Evolutionary conservation across 345 rosid genomes (phyloP), one percentile per base, ranked within the genome.

Genomic region (Raphanus raphanistrum): DNA sequence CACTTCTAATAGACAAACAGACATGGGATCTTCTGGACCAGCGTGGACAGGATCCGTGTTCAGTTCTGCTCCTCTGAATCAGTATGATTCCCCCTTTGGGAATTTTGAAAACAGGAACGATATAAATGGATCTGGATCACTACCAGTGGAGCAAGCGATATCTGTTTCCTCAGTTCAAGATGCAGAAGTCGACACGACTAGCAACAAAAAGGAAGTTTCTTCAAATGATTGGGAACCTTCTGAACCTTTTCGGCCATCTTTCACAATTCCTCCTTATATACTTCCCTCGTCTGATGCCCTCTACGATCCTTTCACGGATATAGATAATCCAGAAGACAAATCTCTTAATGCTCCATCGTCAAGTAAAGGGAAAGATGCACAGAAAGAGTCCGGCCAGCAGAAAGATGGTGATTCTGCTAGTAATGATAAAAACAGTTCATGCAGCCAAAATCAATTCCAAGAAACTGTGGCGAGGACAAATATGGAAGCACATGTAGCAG

Each of bases 191-290:
- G 72, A 80, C 73, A 62, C 69, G 72, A 79, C 84, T 50, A 79
- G 86, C 65, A 45, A 72, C 68, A 83, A 72, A 75, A 78, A 76
- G 74, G 81, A 81, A 62, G 60, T 82, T 78, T 81, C 86, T 68
- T 84, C 90, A 45, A 79, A 86, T 84, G 88, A 88, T 78, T 95
- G 99, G 99, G 96, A 88, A 64, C 94, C 92, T 41, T 95, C 99
- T 31, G 85, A 87, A 58, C 96, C 98, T 67, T 95, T 95, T 81
- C 86, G 63, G 59, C 88, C 98, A 5, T 90, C 97, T 33, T 88
- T 91, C 73, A 66, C 81, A 33, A 79, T 89, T 45, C 82, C 84
- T 72, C 80, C 85, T 57, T 73, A 82, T 10, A 79, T 70, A 63
- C 80, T 75, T 76, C 82, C 96, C 29, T 87, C 94, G 27, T 76